Conservation (phyloP, 129 eudicot genomes). For the Erigeron canadensis region DNA sequence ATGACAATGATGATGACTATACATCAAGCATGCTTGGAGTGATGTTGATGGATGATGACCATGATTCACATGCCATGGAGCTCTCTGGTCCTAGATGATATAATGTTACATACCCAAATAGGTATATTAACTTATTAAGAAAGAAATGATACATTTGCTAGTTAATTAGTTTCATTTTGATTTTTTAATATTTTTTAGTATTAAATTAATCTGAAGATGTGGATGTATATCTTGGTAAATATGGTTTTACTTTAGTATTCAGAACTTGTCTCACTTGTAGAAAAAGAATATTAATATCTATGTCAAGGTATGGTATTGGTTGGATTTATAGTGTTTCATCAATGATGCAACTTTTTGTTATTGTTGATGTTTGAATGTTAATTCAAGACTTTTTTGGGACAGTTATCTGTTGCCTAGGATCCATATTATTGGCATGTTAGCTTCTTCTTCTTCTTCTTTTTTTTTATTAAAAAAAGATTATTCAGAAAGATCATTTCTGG, state of each 20-base stretch:
- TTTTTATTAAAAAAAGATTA: too few species aligned
- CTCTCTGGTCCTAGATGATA: constrained; percentile 93
- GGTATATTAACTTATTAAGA: constrained; percentile 26
- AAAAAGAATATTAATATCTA: background rate
- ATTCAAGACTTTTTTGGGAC: too few species aligned
- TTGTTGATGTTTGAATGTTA: background rate
- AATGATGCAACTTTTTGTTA: background rate
- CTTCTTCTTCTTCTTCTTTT: too few species aligned
- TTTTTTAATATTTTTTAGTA: constrained; percentile 12
- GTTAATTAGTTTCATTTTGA: constrained; percentile 1
- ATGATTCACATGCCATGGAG: constrained; percentile 85
- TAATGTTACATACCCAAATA: constrained; percentile 29
- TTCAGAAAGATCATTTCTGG: too few species aligned
- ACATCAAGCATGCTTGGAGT: constrained; percentile 71
- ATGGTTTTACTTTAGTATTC: constrained; percentile 12
- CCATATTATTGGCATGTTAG: too few species aligned
- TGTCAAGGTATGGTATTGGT: constrained; percentile 3
- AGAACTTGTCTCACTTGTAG: constrained; percentile 14
- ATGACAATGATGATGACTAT: constrained; percentile 62
- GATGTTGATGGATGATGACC: constrained; percentile 74
- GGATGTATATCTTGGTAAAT: constrained; percentile 39
- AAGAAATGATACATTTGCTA: constrained; percentile 23
- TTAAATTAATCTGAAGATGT: constrained; percentile 15
- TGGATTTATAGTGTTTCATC: background rate
- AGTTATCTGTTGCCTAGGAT: too few species aligned